phyloP scores from a whole-genome alignment of 495 filamentous ascomycete genomes.

The Daldinia grandis region DNA sequence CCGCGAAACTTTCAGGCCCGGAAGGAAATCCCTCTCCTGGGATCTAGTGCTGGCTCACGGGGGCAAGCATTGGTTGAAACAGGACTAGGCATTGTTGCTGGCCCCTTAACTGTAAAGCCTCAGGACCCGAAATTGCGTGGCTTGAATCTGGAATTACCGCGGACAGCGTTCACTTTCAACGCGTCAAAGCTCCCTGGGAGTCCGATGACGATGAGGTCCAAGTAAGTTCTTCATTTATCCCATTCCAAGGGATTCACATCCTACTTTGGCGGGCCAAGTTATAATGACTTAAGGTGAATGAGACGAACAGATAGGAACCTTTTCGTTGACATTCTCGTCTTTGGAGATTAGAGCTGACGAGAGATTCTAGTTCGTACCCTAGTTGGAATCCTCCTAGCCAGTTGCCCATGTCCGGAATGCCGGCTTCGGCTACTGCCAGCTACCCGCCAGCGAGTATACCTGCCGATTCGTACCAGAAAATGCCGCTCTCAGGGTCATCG shows the following conservation, averaged over 20 bases:
- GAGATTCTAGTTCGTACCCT: conserved; percentile 49
- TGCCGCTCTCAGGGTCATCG: conserved; percentile 53
- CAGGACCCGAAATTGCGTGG: conserved; percentile 56
- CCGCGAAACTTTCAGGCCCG: conserved; percentile 81
- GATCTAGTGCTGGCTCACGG: conserved; percentile 73
- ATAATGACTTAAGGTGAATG: background rate
- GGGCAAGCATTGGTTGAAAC: conserved; percentile 61
- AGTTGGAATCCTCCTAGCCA: conserved; percentile 54
- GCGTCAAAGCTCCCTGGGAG: conserved; percentile 61
- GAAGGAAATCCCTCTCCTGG: conserved; percentile 77
- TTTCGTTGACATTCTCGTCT: background rate
- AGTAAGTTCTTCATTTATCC: conserved; percentile 50
- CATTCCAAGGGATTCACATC: background rate
- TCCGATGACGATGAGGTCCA: conserved; percentile 62
- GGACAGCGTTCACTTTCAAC: conserved; percentile 63
- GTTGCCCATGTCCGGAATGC: conserved; percentile 49
- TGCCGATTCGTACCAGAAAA: conserved; percentile 56
- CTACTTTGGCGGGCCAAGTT: background rate
- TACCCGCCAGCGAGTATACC: conserved; percentile 57
- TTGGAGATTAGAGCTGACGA: conserved; percentile 22
- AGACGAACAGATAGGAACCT: background rate
- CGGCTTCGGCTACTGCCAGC: conserved; percentile 48
- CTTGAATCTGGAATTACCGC: conserved; percentile 58
- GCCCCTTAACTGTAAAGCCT: conserved; percentile 59
- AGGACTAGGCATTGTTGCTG: conserved; percentile 57